Evolutionary conservation across 1,284 basidiomycete species (phyloP).

Genomic region (Cryptococcus floricola): DNA sequence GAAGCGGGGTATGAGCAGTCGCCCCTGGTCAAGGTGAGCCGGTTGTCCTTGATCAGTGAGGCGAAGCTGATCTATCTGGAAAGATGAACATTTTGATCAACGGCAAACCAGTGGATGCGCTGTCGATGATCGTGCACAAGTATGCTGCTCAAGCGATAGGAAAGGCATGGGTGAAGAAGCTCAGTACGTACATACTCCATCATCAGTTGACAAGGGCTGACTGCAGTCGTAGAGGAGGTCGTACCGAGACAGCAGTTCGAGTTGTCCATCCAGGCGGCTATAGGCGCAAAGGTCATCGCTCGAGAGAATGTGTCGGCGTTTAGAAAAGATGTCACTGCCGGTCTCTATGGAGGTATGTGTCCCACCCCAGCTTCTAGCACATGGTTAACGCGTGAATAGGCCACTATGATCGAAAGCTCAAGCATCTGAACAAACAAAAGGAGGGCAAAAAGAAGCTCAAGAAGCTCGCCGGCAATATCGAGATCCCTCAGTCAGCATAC

Average conservation of each 20-base stretch:
- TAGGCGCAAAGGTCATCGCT: conserved; percentile 83
- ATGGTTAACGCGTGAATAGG: conserved; percentile 48
- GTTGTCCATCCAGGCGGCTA: conserved; percentile 73
- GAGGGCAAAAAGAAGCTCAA: conserved; percentile 84
- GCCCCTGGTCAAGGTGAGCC: conserved; percentile 70
- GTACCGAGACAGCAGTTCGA: conserved; percentile 92
- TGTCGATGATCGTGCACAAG: conserved; percentile 80
- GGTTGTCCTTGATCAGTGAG: neutral
- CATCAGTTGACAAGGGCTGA: neutral
- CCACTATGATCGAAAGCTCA: conserved; percentile 84
- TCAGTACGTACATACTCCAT: conserved; percentile 58
- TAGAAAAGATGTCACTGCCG: conserved; percentile 92
- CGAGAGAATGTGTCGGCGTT: conserved; percentile 80
- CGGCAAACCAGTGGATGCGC: conserved; percentile 78
- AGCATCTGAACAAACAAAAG: conserved; percentile 88
- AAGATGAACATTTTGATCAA: conserved; percentile 87
- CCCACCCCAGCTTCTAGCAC: neutral
- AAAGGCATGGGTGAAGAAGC: conserved; percentile 78
- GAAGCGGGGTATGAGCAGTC: conserved; percentile 78
- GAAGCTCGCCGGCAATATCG: conserved; percentile 70
- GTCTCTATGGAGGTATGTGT: conserved; percentile 75
- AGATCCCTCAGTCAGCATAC: conserved; percentile 87
- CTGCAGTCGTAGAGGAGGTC: conserved; percentile 62
- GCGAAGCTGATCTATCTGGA: neutral
- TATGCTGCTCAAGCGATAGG: conserved; percentile 67